Evolutionary conservation across 176 grass and related monocot species (phyloP), one percentile per base, ranked within the genome.

Genomic region (Chrysopogon serrulatus): DNA sequence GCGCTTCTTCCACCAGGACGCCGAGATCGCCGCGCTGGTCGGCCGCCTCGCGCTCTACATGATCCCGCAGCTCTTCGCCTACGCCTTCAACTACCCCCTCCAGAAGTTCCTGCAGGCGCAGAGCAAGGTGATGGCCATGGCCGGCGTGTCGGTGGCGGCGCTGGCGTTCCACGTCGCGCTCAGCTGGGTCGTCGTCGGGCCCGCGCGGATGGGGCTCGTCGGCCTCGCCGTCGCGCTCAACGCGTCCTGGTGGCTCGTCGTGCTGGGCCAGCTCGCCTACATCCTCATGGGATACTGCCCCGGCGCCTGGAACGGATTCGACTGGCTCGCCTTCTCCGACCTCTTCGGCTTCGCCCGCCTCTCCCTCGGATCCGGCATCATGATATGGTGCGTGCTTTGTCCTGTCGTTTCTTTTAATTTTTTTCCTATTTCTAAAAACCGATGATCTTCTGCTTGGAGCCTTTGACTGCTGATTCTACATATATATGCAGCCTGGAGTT

Each of bases 81-180:
- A 94, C 63, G 88, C 57, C 0, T 53, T 84, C 74, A 94, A 94
- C 74, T 94, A 90, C 86, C 88, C 92, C 44, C 86, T 94, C 39
- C 88, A 94, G 75, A 94, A 94, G 88, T 94, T 94, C 61, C 31
- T 94, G 37, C 87, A 89, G 87, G 87, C 87, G 45, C 87, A 89
- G 87, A 89, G 82, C 87, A 95, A 95, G 86, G 90, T 94, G 17
- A 71, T 88, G 90, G 73, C 86, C 45, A 97, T 97, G 94, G 94
- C 94, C 11, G 87, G 4, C 3, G 80, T 89, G 0, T 90, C 94
- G 0, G 87, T 85, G 15, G 59, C 23, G 7, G 92, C 37, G 35
- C 37, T 97, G 40, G 34, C 43, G 31, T 80, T 94, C 83, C 94
- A 94, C 84, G 26, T 92, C 19, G 64, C 40, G 5, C 78, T 97